Base-by-base conservation (phyloP, 768 basidiomycete species). In the Clathrus columnatus region DNA sequence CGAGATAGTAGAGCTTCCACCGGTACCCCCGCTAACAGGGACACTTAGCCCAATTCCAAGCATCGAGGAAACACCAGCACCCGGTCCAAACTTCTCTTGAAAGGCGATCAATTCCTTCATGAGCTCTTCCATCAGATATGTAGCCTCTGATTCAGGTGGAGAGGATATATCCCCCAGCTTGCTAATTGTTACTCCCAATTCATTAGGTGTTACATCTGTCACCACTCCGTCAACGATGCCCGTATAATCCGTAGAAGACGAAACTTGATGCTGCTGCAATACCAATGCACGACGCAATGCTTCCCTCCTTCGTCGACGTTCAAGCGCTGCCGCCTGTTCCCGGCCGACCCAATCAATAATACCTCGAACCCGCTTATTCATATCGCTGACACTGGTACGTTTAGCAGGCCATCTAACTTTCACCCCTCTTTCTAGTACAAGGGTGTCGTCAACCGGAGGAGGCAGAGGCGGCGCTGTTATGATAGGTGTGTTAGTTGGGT, bases 301-400 rank as follows among this genome's bases (percentile, higher is more conserved):
- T 48, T 85, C 83, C 60, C 77, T 75, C 59, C 88, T 72, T 61
- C 87, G 76, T 26, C 75, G 75, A 43, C 89, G 80, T 65, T 90
- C 89, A 32, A 78, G 73, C 8, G 85, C 84, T 60, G 75, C 81
- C 7, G 85, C 87, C 68, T 91, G 88, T 64, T 91, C 87, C 56
- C 91, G 75, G 26, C 86, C 88, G n/a, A 96, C 91, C 83, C 89
- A 97, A 64, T 96, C 94, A 18, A 95, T 82, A 48, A 98, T 76
- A 43, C 85, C 81, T 30, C 90, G 77, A 21, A 95, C 90, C 23
- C 95, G 83, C 72, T 96, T 96, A 68, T 91, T 89, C 91, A 98
- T 95, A 67, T 97, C 95, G 18, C 84, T 87, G n/a, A 95, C 85
- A 61, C 93, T 96, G 81, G 85, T 93, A 50, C 95, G 79, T 70